Evolutionary conservation across 352 stramenopile genomes (phyloP).

Genomic region (Pelagophyceae sp.): DNA sequence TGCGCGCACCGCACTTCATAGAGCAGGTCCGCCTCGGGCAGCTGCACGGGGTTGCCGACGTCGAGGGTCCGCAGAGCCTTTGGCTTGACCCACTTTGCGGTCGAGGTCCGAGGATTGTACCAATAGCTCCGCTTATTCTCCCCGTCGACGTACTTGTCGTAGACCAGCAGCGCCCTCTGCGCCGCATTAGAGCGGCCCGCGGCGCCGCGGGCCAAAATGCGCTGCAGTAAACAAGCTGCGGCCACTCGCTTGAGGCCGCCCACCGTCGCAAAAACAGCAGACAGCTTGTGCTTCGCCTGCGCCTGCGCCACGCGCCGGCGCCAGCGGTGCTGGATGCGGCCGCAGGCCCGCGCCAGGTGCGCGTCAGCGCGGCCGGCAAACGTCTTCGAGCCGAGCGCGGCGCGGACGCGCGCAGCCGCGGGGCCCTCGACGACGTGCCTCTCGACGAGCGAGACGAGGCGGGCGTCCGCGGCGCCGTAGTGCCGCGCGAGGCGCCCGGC

Average conservation of each 20-base stretch:
- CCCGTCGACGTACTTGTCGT: slow-evolving; percentile 23
- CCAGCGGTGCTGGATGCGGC: background rate
- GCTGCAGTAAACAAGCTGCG: background rate
- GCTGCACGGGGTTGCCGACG: slow-evolving; percentile 20
- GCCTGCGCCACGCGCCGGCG: background rate
- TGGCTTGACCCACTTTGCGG: slow-evolving; percentile 20
- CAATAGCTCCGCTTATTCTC: slow-evolving; percentile 16
- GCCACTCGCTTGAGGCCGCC: background rate
- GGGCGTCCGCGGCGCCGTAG: background rate
- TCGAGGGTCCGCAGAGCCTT: background rate
- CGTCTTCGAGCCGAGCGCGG: background rate
- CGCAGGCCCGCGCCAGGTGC: background rate
- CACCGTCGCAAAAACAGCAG: background rate
- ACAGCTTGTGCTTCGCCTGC: background rate
- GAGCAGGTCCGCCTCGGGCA: slow-evolving; percentile 7
- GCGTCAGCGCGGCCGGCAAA: background rate
- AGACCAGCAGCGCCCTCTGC: background rate
- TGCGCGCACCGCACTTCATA: slow-evolving; percentile 21
- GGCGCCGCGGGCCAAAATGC: background rate
- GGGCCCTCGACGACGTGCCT: background rate
- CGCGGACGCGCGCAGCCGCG: background rate
- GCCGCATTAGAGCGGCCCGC: background rate
- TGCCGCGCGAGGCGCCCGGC: no score
- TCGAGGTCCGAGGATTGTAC: slow-evolving; percentile 9
- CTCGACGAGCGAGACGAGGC: background rate